phyloP scores from a whole-genome alignment of 495 filamentous ascomycete species.

The Aspergillus bertholletiae region DNA sequence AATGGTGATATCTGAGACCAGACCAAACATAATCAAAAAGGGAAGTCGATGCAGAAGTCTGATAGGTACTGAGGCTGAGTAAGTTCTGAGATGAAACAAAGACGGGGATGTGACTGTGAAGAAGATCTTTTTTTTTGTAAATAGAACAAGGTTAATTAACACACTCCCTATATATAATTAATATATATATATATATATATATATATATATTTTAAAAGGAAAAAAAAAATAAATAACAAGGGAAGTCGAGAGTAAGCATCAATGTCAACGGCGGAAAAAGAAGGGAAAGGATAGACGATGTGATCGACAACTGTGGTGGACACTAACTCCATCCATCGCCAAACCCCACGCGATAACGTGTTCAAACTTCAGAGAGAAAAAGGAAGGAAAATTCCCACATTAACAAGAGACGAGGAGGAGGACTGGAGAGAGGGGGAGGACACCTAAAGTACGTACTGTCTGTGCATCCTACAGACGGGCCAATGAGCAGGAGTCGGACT shows the following conservation, averaged over 20 bases:
- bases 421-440: not conserved
- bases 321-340: not conserved
- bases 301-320: constrained; percentile 1
- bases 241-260: too few relatives aligned
- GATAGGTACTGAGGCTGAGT: not conserved
- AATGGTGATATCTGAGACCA: not conserved
- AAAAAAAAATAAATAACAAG: too few relatives aligned
- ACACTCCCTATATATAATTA: not conserved
- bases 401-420: not conserved
- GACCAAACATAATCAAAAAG: not conserved
- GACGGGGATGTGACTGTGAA: not conserved
- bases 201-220: too few relatives aligned
- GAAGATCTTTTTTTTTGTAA: not conserved
- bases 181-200: not conserved
- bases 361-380: constrained; percentile 18
- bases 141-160: constrained; percentile 2
- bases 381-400: not conserved
- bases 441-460: not conserved
- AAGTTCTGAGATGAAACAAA: not conserved
- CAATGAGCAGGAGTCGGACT: constrained; percentile 15
- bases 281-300: not conserved
- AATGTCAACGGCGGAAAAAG: not conserved
- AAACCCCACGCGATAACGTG: constrained; percentile 17
- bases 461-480: not conserved
- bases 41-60: not conserved